Base-by-base conservation (phyloP, 352 stramenopile genomes). In the Phytopythium cucurbitacearum region DNA sequence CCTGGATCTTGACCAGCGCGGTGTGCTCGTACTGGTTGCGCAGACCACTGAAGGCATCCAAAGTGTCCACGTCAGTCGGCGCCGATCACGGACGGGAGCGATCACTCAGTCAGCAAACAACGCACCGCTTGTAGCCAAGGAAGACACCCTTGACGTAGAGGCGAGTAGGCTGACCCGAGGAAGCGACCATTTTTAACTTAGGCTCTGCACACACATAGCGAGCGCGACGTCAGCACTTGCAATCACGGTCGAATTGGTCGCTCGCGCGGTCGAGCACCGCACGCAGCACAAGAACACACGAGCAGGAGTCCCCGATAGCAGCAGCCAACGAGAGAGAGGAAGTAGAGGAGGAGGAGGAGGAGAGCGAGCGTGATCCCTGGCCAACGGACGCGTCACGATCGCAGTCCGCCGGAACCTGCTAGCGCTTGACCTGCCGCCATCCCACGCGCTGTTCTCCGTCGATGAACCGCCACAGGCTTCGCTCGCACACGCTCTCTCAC, bases 91-190 rank as follows among this genome's bases (percentile, higher is more conserved):
- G 4, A 16, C 12, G 10, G 37, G 36, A 50, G 44, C n/a, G 21
- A 50, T 10, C 10, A 12, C 40, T 4, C 12, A 34, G 15, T 41
- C 3, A 39, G 38, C 34, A 40, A 28, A 11, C 35, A 44, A 76
- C 71, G 52, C 59, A 87, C 65, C 97, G 91, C 85, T 99, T 99
- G 95, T 98, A 99, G 57, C 97, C 97, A 65, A 99, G 89, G 76
- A 99, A 98, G 56, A 98, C 95, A 70, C 96, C 96, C 85, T 99
- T 98, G 62, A 99, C 93, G 80, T 99, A 98, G 70, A 99, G 94
- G 71, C 94, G 89, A 67, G 94, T 96, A 69, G 93, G 88, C 75
- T 96, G 85, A 93, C 80, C 80, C 67, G 82, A 69, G 64, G 82
- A 92, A 84, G 85, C 82, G 85, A 95, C 85, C 85, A 95, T 95